These are phyloP conservation scores for Moringa oleifera DNA, from an alignment of 345 rosid species.

Conservation along the genomic window DNA sequence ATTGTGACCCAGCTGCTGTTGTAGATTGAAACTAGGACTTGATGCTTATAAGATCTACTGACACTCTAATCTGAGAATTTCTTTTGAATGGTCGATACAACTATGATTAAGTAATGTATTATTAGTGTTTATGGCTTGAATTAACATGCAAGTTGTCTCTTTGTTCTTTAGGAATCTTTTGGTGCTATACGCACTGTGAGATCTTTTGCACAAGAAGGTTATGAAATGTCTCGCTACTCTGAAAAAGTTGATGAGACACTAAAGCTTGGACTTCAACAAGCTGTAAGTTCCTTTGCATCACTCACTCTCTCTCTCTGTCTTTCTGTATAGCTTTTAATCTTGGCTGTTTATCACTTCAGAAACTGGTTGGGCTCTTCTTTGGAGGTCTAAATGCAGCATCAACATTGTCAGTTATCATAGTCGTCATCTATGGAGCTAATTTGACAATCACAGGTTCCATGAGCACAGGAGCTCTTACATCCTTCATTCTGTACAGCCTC, in stretches of 20 bases:
- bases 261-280: slow-evolving; percentile 80
- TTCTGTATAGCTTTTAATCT: neutral
- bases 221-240: slow-evolving; percentile 62
- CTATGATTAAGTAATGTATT: neutral
- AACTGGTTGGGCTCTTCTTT: slow-evolving; percentile 62
- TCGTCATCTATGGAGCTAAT: slow-evolving; percentile 85
- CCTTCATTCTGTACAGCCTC: slow-evolving; percentile 94
- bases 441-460: slow-evolving; percentile 76
- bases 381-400: slow-evolving; percentile 91
- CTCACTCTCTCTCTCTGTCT: neutral
- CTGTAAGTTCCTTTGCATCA: slow-evolving; percentile 42
- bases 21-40: too few species aligned
- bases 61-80: too few species aligned
- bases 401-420: slow-evolving; percentile 68
- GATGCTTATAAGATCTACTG: neutral
- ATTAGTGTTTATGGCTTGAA: neutral
- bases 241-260: slow-evolving; percentile 86
- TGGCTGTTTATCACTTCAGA: slow-evolving; percentile 21
- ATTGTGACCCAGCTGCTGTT: too few species aligned
- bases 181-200: slow-evolving; percentile 94
- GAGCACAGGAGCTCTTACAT: slow-evolving; percentile 88
- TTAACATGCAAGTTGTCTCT: too few species aligned
- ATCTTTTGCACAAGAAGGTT: slow-evolving; percentile 83
- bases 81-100: neutral
- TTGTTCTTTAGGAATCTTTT: slow-evolving; percentile 65